Evolutionary conservation across 2,329 filamentous ascomycete genomes (phyloP).

Genomic region (Aspergillus latus): DNA sequence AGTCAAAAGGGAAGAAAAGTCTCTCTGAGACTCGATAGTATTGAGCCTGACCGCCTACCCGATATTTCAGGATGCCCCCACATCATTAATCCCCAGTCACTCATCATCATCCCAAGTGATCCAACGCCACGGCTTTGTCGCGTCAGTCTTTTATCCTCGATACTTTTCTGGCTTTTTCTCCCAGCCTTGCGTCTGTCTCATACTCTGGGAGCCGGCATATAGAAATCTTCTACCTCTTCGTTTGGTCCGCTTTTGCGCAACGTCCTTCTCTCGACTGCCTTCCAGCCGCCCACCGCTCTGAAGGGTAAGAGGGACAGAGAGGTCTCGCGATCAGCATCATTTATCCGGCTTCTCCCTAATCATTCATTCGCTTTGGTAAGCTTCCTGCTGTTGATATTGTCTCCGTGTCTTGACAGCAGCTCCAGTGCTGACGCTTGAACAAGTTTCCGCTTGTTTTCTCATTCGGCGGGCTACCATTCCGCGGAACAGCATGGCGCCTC

Average conservation of each 20-base stretch:
- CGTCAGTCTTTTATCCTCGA: constrained; percentile 6
- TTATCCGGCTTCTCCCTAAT: background rate
- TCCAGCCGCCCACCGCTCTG: constrained; percentile 8
- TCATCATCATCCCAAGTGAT: constrained; percentile 16
- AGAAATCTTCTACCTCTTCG: background rate
- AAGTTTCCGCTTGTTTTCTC: background rate
- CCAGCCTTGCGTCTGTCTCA: background rate
- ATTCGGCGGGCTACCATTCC: background rate
- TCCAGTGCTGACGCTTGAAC: background rate
- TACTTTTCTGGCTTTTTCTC: constrained; percentile 1
- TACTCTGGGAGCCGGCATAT: background rate
- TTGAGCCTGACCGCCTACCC: constrained; percentile 18
- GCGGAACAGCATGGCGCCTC: constrained; percentile 35
- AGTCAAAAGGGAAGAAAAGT: background rate
- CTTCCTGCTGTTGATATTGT: background rate
- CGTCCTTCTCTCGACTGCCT: background rate
- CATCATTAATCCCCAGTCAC: constrained; percentile 8
- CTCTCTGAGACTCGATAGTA: background rate
- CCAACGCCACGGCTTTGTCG: constrained; percentile 24
- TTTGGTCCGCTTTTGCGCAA: background rate
- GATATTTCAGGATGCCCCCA: constrained; percentile 13
- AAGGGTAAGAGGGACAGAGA: constrained; percentile 1
- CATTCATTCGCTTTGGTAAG: background rate
- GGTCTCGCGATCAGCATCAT: background rate
- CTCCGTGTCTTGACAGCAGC: background rate